These are phyloP conservation scores for Tetragonia tetragonoides DNA, from an alignment of 148 eudicot genomes.

Conservation along the genomic window DNA sequence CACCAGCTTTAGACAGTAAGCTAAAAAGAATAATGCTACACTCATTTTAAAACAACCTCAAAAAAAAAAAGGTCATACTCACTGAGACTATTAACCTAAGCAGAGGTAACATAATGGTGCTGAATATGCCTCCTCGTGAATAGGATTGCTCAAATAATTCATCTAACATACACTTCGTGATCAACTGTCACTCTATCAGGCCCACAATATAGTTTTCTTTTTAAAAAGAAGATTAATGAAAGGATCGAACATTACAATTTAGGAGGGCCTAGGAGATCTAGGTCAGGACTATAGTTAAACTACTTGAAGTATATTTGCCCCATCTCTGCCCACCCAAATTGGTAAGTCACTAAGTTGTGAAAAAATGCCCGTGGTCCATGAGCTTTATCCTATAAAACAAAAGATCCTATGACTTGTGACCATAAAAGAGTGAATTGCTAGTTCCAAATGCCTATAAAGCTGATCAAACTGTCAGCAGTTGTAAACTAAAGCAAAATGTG, in stretches of 20 bases:
- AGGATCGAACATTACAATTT: no score
- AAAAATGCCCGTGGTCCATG: neutral
- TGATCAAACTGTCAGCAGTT: neutral
- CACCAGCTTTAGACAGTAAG: neutral
- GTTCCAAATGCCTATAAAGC: neutral
- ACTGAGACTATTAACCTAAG: neutral
- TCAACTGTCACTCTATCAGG: neutral
- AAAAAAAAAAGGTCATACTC: neutral
- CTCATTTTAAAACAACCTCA: no score
- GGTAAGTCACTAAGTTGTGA: neutral
- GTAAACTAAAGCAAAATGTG: neutral
- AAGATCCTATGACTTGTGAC: neutral
- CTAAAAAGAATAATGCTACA: neutral
- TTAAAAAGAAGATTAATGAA: no score
- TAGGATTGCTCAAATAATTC: neutral
- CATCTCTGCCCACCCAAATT: neutral
- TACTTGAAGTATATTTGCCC: neutral
- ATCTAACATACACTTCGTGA: neutral
- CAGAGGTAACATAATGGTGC: neutral
- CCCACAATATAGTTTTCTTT: no score
- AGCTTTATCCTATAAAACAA: neutral
- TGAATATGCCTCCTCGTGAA: neutral
- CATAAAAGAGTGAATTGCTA: neutral
- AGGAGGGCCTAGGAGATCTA: no score
- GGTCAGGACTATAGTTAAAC: neutral